A percentile compares a stretch with the other conserved stretches of the same genome.
Evolutionary conservation across 352 stramenopile genomes (phyloP).

Genomic region (Phytophthora boehmeriae): DNA sequence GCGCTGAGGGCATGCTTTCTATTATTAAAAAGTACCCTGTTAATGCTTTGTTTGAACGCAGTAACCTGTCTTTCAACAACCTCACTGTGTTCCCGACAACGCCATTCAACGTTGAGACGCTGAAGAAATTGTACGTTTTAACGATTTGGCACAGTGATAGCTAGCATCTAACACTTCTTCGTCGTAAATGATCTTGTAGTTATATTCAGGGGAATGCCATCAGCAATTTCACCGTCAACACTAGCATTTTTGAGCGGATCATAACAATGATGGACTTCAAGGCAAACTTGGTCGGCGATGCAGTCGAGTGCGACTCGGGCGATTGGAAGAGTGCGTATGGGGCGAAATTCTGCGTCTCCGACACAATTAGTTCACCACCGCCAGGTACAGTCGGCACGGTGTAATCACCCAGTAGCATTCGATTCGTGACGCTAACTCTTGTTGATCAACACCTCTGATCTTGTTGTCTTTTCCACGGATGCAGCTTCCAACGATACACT

Average conservation of each 20-base stretch:
- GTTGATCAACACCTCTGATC: neutral
- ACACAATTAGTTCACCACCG: neutral
- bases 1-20: neutral
- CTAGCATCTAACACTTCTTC: neutral
- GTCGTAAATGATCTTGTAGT: constrained; percentile 1
- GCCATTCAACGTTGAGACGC: constrained; percentile 26
- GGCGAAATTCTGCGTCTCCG: constrained; percentile 34
- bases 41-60: constrained; percentile 10
- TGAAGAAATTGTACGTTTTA: constrained; percentile 32
- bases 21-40: neutral
- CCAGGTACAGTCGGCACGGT: constrained; percentile 12
- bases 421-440: neutral
- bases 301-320: constrained; percentile 12
- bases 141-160: neutral
- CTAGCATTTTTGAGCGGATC: constrained; percentile 27
- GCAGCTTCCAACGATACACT: constrained; percentile 13
- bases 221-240: constrained; percentile 32
- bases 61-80: constrained; percentile 45
- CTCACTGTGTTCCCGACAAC: constrained; percentile 32
- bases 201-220: constrained; percentile 39
- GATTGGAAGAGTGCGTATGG: constrained; percentile 31
- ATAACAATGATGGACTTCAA: constrained; percentile 27
- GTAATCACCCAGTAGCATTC: too few relatives aligned
- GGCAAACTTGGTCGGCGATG: constrained; percentile 14
- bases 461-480: constrained; percentile 1